phyloP scores from a whole-genome alignment of 2,329 filamentous ascomycete species.

The Aureobasidium melanogenum region DNA sequence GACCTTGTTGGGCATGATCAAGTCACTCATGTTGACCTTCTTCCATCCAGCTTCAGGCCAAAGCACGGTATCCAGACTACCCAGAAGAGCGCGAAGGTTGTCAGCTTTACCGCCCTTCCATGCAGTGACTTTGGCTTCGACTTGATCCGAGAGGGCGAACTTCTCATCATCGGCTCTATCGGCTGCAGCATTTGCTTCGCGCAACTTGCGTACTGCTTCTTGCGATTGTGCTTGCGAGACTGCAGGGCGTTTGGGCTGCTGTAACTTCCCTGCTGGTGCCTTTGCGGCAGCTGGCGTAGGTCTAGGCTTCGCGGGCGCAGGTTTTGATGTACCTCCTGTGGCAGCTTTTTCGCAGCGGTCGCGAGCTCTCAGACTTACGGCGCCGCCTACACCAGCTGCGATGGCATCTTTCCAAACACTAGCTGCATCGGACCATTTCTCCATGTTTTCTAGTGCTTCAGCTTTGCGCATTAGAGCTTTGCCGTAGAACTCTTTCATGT shows the following conservation, averaged over 20 bases:
- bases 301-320: conserved; percentile 21
- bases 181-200: conserved; percentile 75
- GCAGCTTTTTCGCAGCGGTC: conserved; percentile 83
- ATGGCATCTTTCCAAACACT: conserved; percentile 74
- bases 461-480: conserved; percentile 93
- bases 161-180: conserved; percentile 87
- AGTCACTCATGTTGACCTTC: conserved; percentile 86
- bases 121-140: conserved; percentile 66
- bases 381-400: conserved; percentile 75
- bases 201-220: conserved; percentile 72
- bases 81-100: conserved; percentile 79
- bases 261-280: conserved; percentile 6
- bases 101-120: conserved; percentile 92
- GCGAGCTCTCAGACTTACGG: conserved; percentile 73
- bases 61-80: conserved; percentile 77
- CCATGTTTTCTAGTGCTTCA: conserved; percentile 89
- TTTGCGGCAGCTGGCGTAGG: conserved; percentile 6
- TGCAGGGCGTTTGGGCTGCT: conserved; percentile 17
- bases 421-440: conserved; percentile 81
- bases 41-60: conserved; percentile 95
- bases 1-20: conserved; percentile 88
- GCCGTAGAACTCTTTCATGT: conserved; percentile 88
- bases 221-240: conserved; percentile 32
- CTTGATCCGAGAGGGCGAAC: conserved; percentile 75
- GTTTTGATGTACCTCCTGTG: conserved; percentile 47